Conservation (phyloP, 768 basidiomycete species). For the Suillus subalutaceus region DNA sequence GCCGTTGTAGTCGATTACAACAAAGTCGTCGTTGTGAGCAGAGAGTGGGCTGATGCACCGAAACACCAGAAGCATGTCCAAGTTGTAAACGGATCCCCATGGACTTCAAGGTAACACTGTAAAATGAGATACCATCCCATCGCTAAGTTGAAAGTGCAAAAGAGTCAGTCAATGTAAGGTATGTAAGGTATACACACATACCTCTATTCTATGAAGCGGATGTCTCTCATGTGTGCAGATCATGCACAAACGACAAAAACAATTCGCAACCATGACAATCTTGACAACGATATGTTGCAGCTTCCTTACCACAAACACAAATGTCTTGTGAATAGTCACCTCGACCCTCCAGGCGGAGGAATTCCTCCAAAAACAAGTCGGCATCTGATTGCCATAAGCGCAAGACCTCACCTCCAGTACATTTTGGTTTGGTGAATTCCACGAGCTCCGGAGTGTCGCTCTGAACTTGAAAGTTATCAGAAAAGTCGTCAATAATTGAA, state of each 20-base stretch:
- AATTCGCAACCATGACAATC: background rate
- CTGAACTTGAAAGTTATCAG: background rate
- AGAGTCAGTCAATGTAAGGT: background rate
- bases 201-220: background rate
- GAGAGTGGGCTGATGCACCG: slow-evolving; percentile 8
- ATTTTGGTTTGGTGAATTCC: background rate
- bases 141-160: background rate
- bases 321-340: background rate
- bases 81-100: slow-evolving; percentile 26
- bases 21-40: slow-evolving; percentile 18
- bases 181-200: background rate
- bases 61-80: slow-evolving; percentile 20
- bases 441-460: background rate
- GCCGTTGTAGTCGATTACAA: slow-evolving; percentile 26
- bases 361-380: slow-evolving; percentile 4
- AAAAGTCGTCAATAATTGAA: background rate
- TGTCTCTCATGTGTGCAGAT: background rate
- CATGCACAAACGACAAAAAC: slow-evolving; percentile 7
- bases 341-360: slow-evolving; percentile 1
- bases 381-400: background rate
- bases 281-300: background rate
- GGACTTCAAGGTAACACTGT: slow-evolving; percentile 16
- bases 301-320: background rate
- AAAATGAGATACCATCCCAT: slow-evolving; percentile 24
- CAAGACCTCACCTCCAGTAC: background rate